Conservation (phyloP, 106 monocot species). For the Dendrobium chrysotoxum region DNA sequence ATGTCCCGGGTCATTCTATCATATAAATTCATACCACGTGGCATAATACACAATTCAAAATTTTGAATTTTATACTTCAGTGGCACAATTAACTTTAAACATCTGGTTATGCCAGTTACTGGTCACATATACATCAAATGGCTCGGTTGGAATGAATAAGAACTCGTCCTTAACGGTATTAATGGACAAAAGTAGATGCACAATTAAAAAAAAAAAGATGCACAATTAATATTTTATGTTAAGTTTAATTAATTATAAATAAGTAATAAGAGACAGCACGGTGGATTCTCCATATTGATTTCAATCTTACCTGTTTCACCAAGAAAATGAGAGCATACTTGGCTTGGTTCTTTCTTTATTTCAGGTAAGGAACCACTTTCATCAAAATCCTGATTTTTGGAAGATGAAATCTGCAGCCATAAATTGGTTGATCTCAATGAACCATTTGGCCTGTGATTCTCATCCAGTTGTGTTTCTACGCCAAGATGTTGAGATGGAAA, state of each 20-base stretch:
- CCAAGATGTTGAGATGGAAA: slow-evolving; percentile 15
- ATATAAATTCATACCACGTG: too few species aligned
- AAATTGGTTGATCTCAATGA: slow-evolving; percentile 5
- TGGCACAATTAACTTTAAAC: too few species aligned
- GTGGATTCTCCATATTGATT: not conserved
- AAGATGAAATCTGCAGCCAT: slow-evolving; percentile 4
- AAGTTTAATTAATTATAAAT: too few species aligned
- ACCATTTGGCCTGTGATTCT: slow-evolving; percentile 11
- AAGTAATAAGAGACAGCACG: not conserved
- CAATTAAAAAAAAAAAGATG: too few species aligned
- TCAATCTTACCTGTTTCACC: slow-evolving; percentile 33
- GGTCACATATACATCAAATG: too few species aligned
- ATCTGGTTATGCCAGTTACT: too few species aligned
- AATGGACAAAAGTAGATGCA: not conserved
- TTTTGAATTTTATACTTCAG: too few species aligned
- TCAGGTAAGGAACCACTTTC: slow-evolving; percentile 13
- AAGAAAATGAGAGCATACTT: slow-evolving; percentile 11
- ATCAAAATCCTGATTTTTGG: slow-evolving; percentile 15
- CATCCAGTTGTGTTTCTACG: not conserved
- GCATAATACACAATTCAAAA: too few species aligned
- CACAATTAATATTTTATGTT: too few species aligned
- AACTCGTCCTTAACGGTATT: too few species aligned
- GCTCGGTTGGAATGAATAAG: too few species aligned
- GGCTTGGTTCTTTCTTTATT: slow-evolving; percentile 14
- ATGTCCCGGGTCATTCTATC: too few species aligned